A percentile compares a stretch with the other conserved stretches of the same genome.
Conservation (phyloP, 257 asterid genomes). For the Eucommia ulmoides region DNA sequence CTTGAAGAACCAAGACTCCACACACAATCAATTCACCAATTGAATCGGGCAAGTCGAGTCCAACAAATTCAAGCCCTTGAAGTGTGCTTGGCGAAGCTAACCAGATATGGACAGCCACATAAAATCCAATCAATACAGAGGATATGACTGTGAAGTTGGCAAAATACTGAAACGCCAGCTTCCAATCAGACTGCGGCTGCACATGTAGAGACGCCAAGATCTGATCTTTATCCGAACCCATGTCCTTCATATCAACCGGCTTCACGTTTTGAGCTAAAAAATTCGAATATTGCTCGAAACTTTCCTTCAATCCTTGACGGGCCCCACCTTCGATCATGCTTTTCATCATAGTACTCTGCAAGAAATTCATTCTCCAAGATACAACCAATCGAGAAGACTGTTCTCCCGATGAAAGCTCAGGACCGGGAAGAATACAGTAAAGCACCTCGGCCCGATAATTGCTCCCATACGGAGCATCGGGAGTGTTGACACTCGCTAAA, state of each 20-base stretch:
- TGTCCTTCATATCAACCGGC: constrained; percentile 59
- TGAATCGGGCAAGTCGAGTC: constrained; percentile 95
- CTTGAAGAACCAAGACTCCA: constrained; percentile 86
- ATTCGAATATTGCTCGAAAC: constrained; percentile 62
- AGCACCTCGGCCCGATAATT: constrained; percentile 69
- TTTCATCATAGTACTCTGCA: constrained; percentile 88
- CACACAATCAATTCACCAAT: constrained; percentile 82
- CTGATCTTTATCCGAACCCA: constrained; percentile 83
- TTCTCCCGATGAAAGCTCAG: constrained; percentile 83
- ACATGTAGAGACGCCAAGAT: constrained; percentile 73
- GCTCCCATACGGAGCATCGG: constrained; percentile 92
- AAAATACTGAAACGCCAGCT: constrained; percentile 75
- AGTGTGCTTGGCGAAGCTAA: constrained; percentile 54
- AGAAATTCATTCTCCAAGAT: constrained; percentile 84
- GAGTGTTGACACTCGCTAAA: constrained; percentile 64
- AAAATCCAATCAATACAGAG: constrained; percentile 46
- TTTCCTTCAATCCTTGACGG: constrained; percentile 81
- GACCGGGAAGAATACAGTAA: constrained; percentile 75
- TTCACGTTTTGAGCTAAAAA: constrained; percentile 60
- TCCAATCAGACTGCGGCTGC: constrained; percentile 74
- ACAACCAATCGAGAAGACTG: constrained; percentile 59
- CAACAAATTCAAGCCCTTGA: constrained; percentile 96
- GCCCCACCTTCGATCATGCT: constrained; percentile 96
- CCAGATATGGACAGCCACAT: constrained; percentile 62
- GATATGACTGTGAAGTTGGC: constrained; percentile 75